Evolutionary conservation across 2,329 filamentous ascomycete genomes (phyloP).

Genomic region (Monascus ruber): DNA sequence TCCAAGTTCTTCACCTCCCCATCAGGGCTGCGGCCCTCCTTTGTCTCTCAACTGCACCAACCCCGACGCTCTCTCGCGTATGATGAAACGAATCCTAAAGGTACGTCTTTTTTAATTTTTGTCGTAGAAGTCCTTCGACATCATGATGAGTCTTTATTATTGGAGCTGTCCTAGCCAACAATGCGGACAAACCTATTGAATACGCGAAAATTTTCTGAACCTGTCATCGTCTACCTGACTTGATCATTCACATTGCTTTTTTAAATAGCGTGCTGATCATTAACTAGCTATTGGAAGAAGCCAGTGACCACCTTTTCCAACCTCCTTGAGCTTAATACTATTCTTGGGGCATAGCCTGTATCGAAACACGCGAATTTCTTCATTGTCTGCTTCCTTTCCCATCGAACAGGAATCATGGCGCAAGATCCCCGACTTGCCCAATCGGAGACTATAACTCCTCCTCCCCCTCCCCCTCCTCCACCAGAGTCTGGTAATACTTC

Average conservation of each 20-base stretch:
- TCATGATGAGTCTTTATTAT: slow-evolving; percentile 53
- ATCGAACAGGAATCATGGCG: slow-evolving; percentile 28
- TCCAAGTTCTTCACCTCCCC: background rate
- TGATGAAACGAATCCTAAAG: slow-evolving; percentile 19
- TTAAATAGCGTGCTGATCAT: slow-evolving; percentile 11
- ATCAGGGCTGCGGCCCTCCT: slow-evolving; percentile 20
- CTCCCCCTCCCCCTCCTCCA: slow-evolving; percentile 39
- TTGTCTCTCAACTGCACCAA: slow-evolving; percentile 1
- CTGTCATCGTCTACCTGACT: slow-evolving; percentile 22
- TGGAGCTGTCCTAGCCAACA: slow-evolving; percentile 64
- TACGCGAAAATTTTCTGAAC: slow-evolving; percentile 42
- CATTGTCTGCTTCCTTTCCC: slow-evolving; percentile 1
- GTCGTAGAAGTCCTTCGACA: slow-evolving; percentile 1
- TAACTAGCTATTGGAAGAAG: slow-evolving; percentile 18
- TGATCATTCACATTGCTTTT: slow-evolving; percentile 1
- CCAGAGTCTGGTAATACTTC: slow-evolving; percentile 17
- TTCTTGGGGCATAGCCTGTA: slow-evolving; percentile 6
- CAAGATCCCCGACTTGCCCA: slow-evolving; percentile 42
- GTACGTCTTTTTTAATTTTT: slow-evolving; percentile 11
- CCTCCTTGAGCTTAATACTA: slow-evolving; percentile 21
- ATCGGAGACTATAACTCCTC: slow-evolving; percentile 31
- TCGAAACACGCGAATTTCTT: background rate
- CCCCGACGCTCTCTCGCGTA: slow-evolving; percentile 6
- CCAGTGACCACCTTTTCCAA: slow-evolving; percentile 22
- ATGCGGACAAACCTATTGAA: slow-evolving; percentile 51